Base-by-base conservation (phyloP, 2,329 filamentous ascomycete species). In the Pseudomassariella vexata region DNA sequence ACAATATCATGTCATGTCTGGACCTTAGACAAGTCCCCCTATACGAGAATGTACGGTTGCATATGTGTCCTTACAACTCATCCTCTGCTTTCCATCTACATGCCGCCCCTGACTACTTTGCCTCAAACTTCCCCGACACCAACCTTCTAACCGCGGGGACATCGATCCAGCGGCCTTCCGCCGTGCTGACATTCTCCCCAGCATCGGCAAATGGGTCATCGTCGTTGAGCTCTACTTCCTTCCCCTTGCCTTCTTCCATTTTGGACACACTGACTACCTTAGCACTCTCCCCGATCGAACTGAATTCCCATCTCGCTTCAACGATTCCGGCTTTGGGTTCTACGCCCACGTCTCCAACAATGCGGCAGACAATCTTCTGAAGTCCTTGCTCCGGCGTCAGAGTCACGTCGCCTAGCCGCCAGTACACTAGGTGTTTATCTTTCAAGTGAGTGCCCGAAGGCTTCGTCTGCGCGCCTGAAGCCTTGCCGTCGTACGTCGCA, bases 321-420 rank as follows among this genome's bases (percentile, higher is more conserved):
- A 94, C 73, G 33, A 76, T 79, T 0, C 88, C 87, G 5, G 84
- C 76, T 41, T 76, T 78, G 0, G 85, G 79, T 46, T 77, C 77
- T 31, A 76, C 69, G 16, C 76, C 76, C 20, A 89, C 82, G 0
- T 85, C 85, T 16, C 81, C 70, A 8, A 73, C 65, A 46, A 98
- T 84, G 3, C 88, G 77, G 37, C 87, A 92, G 6, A 95, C 79
- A 36, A 95, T 76, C 60, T 87, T 90, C 48, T 82, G 73, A 42
- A 76, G 72, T 30, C 78, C 78, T 7, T 74, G 62, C 26, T 69
- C 66, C 1, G 80, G 57, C 11, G 71, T 73, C 24, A 83, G 67
- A 0, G 77, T 82, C 11, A 96, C 65, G 40, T 94, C 82, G 27
- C 81, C 81, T 1, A 92, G 60, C 10, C 81, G 78, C 85, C 86